phyloP scores from a whole-genome alignment of 495 filamentous ascomycete genomes.

The Pseudevernia furfuracea region DNA sequence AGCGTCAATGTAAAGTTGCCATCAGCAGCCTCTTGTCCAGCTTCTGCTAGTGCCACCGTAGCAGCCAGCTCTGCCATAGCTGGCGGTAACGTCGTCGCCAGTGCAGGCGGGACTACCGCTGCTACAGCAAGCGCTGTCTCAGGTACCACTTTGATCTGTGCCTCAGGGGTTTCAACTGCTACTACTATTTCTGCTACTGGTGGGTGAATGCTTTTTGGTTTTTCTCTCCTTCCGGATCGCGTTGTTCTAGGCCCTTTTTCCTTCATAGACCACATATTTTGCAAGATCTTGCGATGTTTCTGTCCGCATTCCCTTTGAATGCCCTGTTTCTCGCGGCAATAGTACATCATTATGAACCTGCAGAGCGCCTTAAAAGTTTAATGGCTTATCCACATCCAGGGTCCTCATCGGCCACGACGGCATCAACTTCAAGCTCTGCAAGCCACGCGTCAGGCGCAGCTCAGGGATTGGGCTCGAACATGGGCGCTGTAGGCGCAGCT shows the following conservation, averaged over 20 bases:
- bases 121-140: constrained; percentile 22
- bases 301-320: not conserved
- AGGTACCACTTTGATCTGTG: constrained; percentile 23
- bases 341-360: not conserved
- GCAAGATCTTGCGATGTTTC: not conserved
- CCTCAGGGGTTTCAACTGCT: constrained; percentile 12
- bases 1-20: constrained; percentile 28
- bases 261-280: not conserved
- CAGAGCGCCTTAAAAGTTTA: not conserved
- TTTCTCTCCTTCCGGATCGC: not conserved
- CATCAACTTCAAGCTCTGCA: constrained; percentile 15
- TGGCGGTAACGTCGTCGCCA: not conserved
- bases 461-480: constrained; percentile 15
- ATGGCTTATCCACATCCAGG: not conserved
- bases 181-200: constrained; percentile 21
- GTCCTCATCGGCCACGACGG: constrained; percentile 11
- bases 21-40: constrained; percentile 19
- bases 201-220: not conserved
- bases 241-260: not conserved
- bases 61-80: not conserved
- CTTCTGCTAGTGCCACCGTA: constrained; percentile 25
- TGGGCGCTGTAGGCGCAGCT: constrained; percentile 23
- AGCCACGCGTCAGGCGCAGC: constrained; percentile 10
- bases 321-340: not conserved
- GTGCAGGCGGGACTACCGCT: constrained; percentile 13